phyloP scores from a whole-genome alignment of 2,329 filamentous ascomycete genomes.

The Neonectria hederae region DNA sequence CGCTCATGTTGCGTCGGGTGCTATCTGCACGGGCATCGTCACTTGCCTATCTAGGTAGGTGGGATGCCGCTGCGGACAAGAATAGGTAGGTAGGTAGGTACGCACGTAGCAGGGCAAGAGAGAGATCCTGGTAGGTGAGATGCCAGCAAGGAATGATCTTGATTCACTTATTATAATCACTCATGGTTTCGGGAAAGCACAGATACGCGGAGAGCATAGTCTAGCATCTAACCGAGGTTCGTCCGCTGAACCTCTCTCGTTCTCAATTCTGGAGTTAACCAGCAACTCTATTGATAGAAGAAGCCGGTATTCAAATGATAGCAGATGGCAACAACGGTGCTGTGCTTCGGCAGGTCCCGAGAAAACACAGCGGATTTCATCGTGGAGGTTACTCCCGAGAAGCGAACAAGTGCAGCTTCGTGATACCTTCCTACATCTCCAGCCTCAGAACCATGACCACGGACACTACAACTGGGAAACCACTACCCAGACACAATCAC shows the following conservation, averaged over 20 bases:
- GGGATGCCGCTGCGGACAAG: neutral
- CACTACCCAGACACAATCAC: neutral
- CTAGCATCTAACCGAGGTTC: neutral
- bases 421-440: neutral
- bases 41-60: conserved; percentile 23
- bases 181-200: neutral
- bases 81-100: neutral
- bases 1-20: neutral
- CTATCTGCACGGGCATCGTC: neutral
- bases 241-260: neutral
- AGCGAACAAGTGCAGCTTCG: neutral
- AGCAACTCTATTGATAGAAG: neutral
- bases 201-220: neutral
- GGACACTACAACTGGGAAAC: neutral
- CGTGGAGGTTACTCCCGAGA: neutral
- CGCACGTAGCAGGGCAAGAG: neutral
- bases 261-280: neutral
- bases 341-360: neutral
- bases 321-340: neutral
- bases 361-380: neutral
- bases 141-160: neutral
- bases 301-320: neutral
- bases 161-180: conserved; percentile 1
- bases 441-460: neutral
- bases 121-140: conserved; percentile 3